These are phyloP conservation scores for Acidiella bohemica DNA, from an alignment of 495 filamentous ascomycete species.

Conservation along the genomic window DNA sequence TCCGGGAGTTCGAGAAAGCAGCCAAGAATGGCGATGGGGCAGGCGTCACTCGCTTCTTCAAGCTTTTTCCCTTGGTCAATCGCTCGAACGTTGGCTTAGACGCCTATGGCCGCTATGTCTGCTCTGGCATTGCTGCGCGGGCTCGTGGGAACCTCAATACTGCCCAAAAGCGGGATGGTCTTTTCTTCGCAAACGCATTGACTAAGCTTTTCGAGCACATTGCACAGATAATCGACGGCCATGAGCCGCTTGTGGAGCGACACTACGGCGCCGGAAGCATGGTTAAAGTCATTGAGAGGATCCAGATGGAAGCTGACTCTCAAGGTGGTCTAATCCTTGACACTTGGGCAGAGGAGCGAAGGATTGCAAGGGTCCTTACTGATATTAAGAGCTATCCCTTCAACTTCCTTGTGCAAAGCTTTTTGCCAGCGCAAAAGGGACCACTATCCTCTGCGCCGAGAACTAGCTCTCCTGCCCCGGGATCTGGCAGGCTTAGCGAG, in stretches of 20 bases:
- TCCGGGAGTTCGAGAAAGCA: constrained; percentile 91
- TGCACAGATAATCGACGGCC: constrained; percentile 84
- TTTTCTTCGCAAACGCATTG: constrained; percentile 84
- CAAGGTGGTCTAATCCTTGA: constrained; percentile 96
- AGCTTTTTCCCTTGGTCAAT: constrained; percentile 90
- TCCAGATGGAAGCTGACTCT: constrained; percentile 89
- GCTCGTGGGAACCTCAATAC: constrained; percentile 68
- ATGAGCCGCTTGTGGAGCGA: constrained; percentile 75
- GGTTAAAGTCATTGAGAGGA: constrained; percentile 85
- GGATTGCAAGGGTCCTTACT: constrained; percentile 69
- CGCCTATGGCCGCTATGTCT: constrained; percentile 90
- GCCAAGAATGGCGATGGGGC: constrained; percentile 70
- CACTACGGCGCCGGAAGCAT: constrained; percentile 88
- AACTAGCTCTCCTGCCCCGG: constrained; percentile 54
- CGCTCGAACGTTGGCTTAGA: constrained; percentile 79
- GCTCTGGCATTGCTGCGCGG: constrained; percentile 72
- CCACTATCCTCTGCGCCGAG: constrained; percentile 28
- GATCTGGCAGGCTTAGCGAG: constrained; percentile 43
- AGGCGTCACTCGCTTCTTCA: constrained; percentile 91
- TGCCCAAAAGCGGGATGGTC: constrained; percentile 51
- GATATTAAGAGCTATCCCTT: constrained; percentile 96
- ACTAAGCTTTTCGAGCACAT: constrained; percentile 95
- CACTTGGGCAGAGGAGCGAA: constrained; percentile 83
- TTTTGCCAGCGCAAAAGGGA: constrained; percentile 50
- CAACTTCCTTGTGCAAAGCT: constrained; percentile 90